Evolutionary conservation across 768 basidiomycete genomes (phyloP).

Genomic region (Leccinum boreale): DNA sequence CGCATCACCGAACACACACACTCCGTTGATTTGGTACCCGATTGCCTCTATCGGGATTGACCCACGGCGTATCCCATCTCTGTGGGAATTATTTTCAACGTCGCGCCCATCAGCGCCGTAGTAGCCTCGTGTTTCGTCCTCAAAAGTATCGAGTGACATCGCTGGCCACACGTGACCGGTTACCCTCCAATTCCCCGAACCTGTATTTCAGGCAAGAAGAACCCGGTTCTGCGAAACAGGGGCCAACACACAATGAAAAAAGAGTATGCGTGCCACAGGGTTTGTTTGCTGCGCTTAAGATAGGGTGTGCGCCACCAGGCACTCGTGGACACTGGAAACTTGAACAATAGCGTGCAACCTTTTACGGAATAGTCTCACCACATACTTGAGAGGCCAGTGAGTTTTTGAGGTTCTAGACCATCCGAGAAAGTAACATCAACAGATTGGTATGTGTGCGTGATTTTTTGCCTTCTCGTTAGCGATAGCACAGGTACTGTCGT

Average conservation of each 20-base stretch:
- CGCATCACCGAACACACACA: background rate
- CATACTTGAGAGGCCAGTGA: slow-evolving; percentile 14
- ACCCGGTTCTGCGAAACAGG: slow-evolving; percentile 11
- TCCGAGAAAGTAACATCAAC: background rate
- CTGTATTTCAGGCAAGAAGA: background rate
- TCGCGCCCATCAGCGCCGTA: background rate
- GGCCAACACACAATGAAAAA: background rate
- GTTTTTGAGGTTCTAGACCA: background rate
- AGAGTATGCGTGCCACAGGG: slow-evolving; percentile 19
- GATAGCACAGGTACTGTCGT: background rate
- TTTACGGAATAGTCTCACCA: slow-evolving; percentile 12
- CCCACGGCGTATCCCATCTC: slow-evolving; percentile 15
- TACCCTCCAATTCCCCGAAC: background rate
- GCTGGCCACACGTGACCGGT: background rate
- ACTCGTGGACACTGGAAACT: slow-evolving; percentile 10
- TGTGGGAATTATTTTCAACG: slow-evolving; percentile 15
- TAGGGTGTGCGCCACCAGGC: slow-evolving; percentile 16
- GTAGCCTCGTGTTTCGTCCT: background rate
- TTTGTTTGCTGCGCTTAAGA: slow-evolving; percentile 1
- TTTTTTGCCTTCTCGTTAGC: background rate
- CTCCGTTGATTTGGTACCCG: slow-evolving; percentile 16
- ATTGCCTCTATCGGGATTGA: background rate
- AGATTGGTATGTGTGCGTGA: background rate
- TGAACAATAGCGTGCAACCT: slow-evolving; percentile 6
- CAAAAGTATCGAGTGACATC: background rate